Evolutionary conservation across 371 early-diverging fungal species (phyloP), one percentile per base, ranked within the genome.

Genomic region (Mucor mucedo): DNA sequence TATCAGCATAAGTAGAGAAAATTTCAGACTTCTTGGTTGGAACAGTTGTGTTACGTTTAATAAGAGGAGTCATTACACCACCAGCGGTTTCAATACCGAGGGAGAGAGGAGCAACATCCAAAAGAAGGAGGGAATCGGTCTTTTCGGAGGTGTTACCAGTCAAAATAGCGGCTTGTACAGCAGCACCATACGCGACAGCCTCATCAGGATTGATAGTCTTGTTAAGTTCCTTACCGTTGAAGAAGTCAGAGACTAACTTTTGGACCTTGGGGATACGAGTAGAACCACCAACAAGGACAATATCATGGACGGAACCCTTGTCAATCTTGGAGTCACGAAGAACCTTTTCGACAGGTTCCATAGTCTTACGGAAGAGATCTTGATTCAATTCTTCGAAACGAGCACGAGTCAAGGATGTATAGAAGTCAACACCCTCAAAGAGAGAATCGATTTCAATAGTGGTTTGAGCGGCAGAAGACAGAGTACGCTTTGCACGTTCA

Each of bases 191-290:
- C 45, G 98, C 98, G 63, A 98, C 96, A 65, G 95, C 95, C 75
- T 95, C 95, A 75, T 97, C 97, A 70, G 97, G 97, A 85, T 97
- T 95, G 87, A 96, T 94, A 59, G 91, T 89, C 86, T 93, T 92
- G 91, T 89, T 89, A 63, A 91, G 91, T 79, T 96, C 91, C 86
- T 94, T 95, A 72, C 95, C 96, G 80, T 93, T 89, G 82, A 98
- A 98, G 85, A 85, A 87, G 82, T 98, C 98, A 16, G 91, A 89
- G 67, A 99, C 89, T 72, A 98, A 85, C 86, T 96, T 91, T 83
- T 95, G 97, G 72, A 99, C 91, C 90, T 95, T 98, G 84, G 99
- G 99, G 77, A 99, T 99, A 90, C 99, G 97, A 65, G 98, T 98
- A 65, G 97, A 97, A 66, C 99, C 99, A 81, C 99, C 99, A 69